A percentile compares a stretch with the other conserved stretches of the same genome.
phyloP scores from a whole-genome alignment of 306 rosid genomes.

The Glycine soja region DNA sequence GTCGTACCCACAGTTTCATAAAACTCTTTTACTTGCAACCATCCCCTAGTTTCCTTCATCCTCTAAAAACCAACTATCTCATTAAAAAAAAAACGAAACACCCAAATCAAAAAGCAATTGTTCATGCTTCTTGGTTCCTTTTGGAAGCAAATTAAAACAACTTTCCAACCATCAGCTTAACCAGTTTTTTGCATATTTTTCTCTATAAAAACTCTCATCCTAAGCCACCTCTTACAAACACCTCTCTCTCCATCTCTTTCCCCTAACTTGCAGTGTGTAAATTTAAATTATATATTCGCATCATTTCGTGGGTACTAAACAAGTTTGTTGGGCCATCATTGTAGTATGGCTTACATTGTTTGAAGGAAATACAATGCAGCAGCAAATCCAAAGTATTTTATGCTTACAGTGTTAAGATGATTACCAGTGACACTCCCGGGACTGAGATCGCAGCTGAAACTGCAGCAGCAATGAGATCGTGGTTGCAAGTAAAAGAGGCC shows the following conservation, averaged over 20 bases:
- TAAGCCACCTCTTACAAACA: background rate
- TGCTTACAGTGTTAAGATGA: conserved; percentile 65
- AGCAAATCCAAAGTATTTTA: too few species aligned
- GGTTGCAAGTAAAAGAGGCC: too few species aligned
- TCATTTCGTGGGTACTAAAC: conserved; percentile 53
- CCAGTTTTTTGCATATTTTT: background rate
- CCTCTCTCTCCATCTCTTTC: background rate
- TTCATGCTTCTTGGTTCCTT: conserved; percentile 19
- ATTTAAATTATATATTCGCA: background rate
- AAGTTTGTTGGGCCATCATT: conserved; percentile 50
- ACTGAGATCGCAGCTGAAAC: conserved; percentile 94
- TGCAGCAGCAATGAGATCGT: conserved; percentile 86
- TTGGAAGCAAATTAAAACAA: conserved; percentile 27
- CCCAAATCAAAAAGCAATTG: too few species aligned
- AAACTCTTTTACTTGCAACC: conserved; percentile 44
- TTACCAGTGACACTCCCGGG: conserved; percentile 63
- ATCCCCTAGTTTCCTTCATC: background rate
- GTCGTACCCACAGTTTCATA: background rate
- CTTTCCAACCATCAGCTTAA: conserved; percentile 23
- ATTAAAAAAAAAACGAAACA: background rate
- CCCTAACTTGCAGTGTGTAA: background rate
- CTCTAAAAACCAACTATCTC: background rate
- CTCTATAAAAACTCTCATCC: conserved; percentile 17
- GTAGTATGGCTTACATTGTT: conserved; percentile 65
- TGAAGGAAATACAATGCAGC: conserved; percentile 50